phyloP scores from a whole-genome alignment of 345 rosid species.

The Nasturtium officinale region DNA sequence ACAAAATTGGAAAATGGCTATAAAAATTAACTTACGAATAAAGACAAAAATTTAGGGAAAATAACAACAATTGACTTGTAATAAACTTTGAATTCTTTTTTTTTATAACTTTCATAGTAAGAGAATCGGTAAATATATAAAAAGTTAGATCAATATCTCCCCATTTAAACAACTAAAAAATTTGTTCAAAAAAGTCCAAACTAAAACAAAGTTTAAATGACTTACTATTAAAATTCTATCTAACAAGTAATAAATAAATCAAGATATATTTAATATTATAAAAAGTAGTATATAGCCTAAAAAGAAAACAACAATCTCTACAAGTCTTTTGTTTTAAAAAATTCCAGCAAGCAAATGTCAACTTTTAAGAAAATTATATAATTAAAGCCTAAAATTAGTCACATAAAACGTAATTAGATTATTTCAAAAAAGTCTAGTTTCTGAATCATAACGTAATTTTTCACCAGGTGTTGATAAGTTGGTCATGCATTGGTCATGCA shows the following conservation, averaged over 20 bases:
- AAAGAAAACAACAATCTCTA: not conserved
- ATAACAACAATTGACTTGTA: too few relatives aligned
- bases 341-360: not conserved
- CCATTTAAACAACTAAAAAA: not conserved
- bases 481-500: constrained; percentile 66
- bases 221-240: not conserved
- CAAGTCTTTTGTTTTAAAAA: not conserved
- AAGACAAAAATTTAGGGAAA: too few relatives aligned
- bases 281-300: not conserved
- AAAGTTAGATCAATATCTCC: not conserved
- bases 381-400: not conserved
- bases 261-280: too few relatives aligned
- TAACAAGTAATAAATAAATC: not conserved
- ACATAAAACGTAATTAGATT: not conserved
- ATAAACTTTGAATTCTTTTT: too few relatives aligned
- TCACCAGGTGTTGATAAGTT: constrained; percentile 35
- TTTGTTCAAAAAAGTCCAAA: not conserved
- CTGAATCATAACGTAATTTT: not conserved
- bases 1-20: too few relatives aligned
- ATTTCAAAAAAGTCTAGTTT: not conserved
- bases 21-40: too few relatives aligned
- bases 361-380: not conserved
- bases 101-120: too few relatives aligned
- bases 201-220: not conserved
- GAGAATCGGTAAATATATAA: too few relatives aligned